Percentiles rank a stretch among this genome's conserved stretches.
phyloP scores from a whole-genome alignment of 441 rosid genomes.

The Brassica hybrid region DNA sequence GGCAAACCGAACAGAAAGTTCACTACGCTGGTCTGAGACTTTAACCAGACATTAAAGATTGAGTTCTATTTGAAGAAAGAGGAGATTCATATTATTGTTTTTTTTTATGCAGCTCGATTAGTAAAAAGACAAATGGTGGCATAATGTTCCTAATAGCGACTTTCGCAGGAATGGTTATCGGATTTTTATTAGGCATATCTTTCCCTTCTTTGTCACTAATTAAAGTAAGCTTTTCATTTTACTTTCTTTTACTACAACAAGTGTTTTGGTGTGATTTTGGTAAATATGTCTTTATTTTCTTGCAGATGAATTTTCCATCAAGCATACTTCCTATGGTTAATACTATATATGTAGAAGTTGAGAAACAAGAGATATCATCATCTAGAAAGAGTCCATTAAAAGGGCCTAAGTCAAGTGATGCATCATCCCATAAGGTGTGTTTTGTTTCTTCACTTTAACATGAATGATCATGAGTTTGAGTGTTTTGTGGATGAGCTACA shows the following conservation, averaged over 20 bases:
- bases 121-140: conserved; percentile 64
- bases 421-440: conserved; percentile 20
- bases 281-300: background rate
- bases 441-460: background rate
- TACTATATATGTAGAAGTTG: conserved; percentile 29
- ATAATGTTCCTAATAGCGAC: conserved; percentile 67
- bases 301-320: conserved; percentile 69
- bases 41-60: conserved; percentile 21
- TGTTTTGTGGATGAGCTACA: background rate
- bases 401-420: conserved; percentile 1
- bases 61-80: too few species aligned
- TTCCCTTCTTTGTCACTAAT: conserved; percentile 64
- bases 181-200: conserved; percentile 78
- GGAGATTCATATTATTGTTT: too few species aligned
- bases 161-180: conserved; percentile 70
- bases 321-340: conserved; percentile 53
- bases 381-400: conserved; percentile 2
- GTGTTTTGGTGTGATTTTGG: conserved; percentile 3
- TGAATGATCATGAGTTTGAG: conserved; percentile 10
- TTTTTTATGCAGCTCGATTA: conserved; percentile 47
- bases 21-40: conserved; percentile 57
- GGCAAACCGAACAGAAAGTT: conserved; percentile 61
- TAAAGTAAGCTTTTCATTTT: conserved; percentile 52
- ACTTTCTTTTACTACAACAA: background rate
- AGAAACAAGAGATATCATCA: background rate